phyloP scores from a whole-genome alignment of 139 green algal species.

The Auxenochlorella pyrenoidosa region DNA sequence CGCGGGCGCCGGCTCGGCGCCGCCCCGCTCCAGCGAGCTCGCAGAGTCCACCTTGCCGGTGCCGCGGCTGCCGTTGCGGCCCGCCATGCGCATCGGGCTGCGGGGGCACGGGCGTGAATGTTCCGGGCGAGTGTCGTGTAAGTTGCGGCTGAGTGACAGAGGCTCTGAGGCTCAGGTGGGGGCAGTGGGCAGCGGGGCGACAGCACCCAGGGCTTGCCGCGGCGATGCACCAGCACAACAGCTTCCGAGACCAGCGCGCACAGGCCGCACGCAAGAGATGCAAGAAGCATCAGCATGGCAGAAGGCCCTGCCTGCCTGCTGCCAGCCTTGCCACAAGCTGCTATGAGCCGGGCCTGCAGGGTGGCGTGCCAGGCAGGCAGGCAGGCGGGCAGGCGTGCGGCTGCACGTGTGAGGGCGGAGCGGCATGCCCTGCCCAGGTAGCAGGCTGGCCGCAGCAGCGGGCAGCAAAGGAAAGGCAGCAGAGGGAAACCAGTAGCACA shows the following conservation, averaged over 20 bases:
- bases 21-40: slow-evolving; percentile 23
- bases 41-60: slow-evolving; percentile 37
- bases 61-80: slow-evolving; percentile 31
- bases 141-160: too few relatives aligned
- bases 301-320: not conserved
- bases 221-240: too few relatives aligned
- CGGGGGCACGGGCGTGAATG: not conserved
- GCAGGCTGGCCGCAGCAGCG: not conserved
- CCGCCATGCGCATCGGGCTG: slow-evolving; percentile 19
- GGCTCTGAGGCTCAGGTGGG: too few relatives aligned
- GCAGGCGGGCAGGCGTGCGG: not conserved
- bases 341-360: slow-evolving; percentile 15
- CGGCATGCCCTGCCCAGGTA: not conserved
- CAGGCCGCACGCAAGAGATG: too few relatives aligned
- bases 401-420: too few relatives aligned
- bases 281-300: not conserved
- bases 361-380: not conserved
- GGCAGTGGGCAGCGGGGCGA: too few relatives aligned
- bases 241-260: too few relatives aligned
- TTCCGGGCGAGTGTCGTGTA: too few relatives aligned
- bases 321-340: not conserved
- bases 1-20: not conserved
- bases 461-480: not conserved
- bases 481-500: not conserved
- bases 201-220: too few relatives aligned